Evolutionary conservation across 805 yeast species (phyloP), one percentile per base, ranked within the genome.

Genomic region (Priceomyces fermenticarens): DNA sequence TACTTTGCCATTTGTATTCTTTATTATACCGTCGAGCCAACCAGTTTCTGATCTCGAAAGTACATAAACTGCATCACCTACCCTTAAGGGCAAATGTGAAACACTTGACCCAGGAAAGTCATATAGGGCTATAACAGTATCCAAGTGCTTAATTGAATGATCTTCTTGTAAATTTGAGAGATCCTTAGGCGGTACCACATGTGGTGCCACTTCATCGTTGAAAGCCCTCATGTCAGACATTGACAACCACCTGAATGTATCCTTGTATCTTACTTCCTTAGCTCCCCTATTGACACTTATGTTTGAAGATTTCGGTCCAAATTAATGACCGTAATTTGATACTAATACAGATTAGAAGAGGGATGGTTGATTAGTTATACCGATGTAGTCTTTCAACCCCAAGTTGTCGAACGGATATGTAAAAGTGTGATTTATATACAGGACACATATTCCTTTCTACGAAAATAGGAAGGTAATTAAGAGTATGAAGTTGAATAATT

Each of bases 11-110:
- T 43, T 52, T 41, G 43, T 52, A 37, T 29, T 67, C 48, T 59
- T 39, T 4, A 61, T 38, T 12, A 83, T 70, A 9, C 96, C 96
- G 58, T 88, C 96, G 93, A 95, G 87, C 96, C 96, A 88, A 2
- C 88, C 86, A 2, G 79, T 58, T 30, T 74, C 77, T 11, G 78
- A 68, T 45, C 83, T 84, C 11, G 73, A 57, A n/a, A 86, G 55
- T 10, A 88, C 93, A 49, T 83, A 77, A 1, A 88, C 65, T 3
- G 84, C 72, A 47, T 85, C 95, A 13, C 89, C 91, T n/a, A 74
- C 64, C 39, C 60, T 62, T 14, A 85, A 60, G 15, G 75, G 73
- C 31, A 84, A 62, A 34, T 78, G 73, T 32, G 75, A 72, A 1
- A 78, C 66, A 40, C 71, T 73, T 2, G 77, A 77, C 3, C 78